A percentile compares a stretch with the other conserved stretches of the same genome.
These are phyloP conservation scores for Fusarium tjaetaba DNA, from an alignment of 2,329 filamentous ascomycete species.

Conservation along the genomic window DNA sequence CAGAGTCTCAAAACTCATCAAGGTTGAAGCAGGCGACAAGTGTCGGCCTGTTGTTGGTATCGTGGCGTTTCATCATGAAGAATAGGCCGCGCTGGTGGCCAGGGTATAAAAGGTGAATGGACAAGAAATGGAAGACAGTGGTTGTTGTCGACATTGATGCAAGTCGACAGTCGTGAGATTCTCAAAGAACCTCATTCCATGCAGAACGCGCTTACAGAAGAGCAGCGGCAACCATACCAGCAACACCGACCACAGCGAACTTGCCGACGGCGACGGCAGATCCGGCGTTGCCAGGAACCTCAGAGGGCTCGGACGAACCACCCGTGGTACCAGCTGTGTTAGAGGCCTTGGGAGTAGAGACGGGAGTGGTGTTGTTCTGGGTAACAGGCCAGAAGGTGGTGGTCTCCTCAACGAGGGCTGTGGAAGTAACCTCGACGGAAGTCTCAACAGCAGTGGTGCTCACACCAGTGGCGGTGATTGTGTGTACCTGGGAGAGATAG, in stretches of 20 bases:
- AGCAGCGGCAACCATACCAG: constrained; percentile 61
- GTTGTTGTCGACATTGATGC: constrained; percentile 21
- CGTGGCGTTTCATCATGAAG: constrained; percentile 44
- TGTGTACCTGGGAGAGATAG: constrained; percentile 60
- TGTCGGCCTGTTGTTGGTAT: constrained; percentile 37
- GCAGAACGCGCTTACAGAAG: constrained; percentile 56
- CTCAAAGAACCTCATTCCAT: not conserved
- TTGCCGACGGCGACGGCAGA: constrained; percentile 55
- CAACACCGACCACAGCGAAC: constrained; percentile 59
- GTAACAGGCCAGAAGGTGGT: constrained; percentile 34
- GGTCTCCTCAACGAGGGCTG: constrained; percentile 26
- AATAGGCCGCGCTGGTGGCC: constrained; percentile 28
- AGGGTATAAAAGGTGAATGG: constrained; percentile 27
- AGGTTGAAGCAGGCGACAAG: constrained; percentile 37
- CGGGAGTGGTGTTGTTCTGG: constrained; percentile 46
- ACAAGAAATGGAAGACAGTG: constrained; percentile 34
- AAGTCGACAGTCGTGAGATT: constrained; percentile 26
- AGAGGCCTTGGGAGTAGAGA: constrained; percentile 35
- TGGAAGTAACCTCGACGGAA: constrained; percentile 20
- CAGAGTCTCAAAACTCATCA: constrained; percentile 41
- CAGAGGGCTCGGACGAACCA: constrained; percentile 45
- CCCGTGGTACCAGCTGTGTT: constrained; percentile 35
- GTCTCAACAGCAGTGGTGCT: constrained; percentile 46
- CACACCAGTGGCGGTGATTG: constrained; percentile 47
- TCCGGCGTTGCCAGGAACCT: constrained; percentile 55